Base-by-base conservation (phyloP, 352 stramenopile genomes). In the Globisporangium radiosum region DNA sequence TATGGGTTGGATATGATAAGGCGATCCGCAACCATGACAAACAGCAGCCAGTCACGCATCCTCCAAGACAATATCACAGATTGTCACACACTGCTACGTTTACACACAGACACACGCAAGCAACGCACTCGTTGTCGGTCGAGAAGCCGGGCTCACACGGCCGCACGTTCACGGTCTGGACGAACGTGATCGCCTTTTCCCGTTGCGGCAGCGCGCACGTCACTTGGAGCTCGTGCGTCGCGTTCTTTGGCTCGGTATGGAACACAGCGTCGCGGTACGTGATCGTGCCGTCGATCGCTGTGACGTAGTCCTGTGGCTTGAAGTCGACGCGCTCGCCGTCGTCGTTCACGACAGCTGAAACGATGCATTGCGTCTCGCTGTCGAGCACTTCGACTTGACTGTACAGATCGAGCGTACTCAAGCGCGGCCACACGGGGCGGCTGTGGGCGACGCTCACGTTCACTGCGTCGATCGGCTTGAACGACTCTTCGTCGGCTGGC, bases 341-440 rank as follows among this genome's bases (percentile, higher is more conserved):
- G 10, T 25, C 13, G 14, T 9, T 36, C 2, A 37, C 10, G 15
- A 65, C 47, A 3, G 60, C 40, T 5, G 43, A 38, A 11, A 78
- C 63, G 15, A 59, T 42, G 45, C 79, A 90, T 45, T 73, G 54
- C 0, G 79, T 88, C 37, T 67, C 50, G 36, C 58, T 70, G 44
- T 90, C 79, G 11, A 90, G 61, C 2, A 85, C 74, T 57, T 90
- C 77, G 25, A 85, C 66, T 53, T 90, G 79, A 0, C 66, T 65
- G 50, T 90, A 90, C 1, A 87, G 44, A 54, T 90, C 79, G 3
- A 84, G 59, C 1, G 77, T 73, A 33, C 82, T 75, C 0, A 90
- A 60, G 10, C 79, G 71, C 25, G 79, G 79, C 79, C 77, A 90
- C 1, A 90, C 56, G 7, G 67, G 57, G 1, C 17, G 54, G 3